A percentile compares a stretch with the other conserved stretches of the same genome.
Evolutionary conservation across 257 asterid species (phyloP).

Genomic region (Solanum rostratum): DNA sequence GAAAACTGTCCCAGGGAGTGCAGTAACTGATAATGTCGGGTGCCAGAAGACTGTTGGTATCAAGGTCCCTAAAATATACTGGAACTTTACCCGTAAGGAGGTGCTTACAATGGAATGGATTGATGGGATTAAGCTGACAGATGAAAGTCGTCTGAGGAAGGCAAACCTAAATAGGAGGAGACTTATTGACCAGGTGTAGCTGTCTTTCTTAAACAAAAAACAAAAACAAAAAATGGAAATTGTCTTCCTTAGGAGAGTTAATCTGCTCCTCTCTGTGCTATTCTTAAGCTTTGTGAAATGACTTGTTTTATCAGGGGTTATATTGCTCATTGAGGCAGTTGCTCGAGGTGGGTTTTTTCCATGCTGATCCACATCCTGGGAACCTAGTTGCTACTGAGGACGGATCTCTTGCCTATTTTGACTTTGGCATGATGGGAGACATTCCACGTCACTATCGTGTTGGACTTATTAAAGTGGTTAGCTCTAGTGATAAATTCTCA

Average conservation of each 20-base stretch:
- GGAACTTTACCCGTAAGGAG: conserved; percentile 77
- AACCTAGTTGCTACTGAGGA: conserved; percentile 83
- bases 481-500: not conserved
- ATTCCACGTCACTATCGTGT: conserved; percentile 95
- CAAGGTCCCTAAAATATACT: conserved; percentile 87
- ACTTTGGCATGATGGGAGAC: conserved; percentile 99
- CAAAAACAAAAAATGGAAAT: not conserved
- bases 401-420: conserved; percentile 95
- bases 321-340: conserved; percentile 92
- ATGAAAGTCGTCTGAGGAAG: conserved; percentile 51
- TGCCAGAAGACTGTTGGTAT: conserved; percentile 33
- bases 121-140: conserved; percentile 90
- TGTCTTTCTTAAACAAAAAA: not conserved
- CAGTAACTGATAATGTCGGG: conserved; percentile 6
- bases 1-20: conserved; percentile 16
- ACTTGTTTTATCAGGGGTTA: conserved; percentile 47
- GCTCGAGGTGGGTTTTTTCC: conserved; percentile 96
- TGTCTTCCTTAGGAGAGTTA: not conserved
- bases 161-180: conserved; percentile 70
- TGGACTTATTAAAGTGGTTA: conserved; percentile 92
- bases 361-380: conserved; percentile 99
- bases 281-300: not conserved
- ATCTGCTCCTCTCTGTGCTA: not conserved
- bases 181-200: conserved; percentile 69
- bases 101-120: conserved; percentile 99